These are phyloP conservation scores for Hibiscus mutabilis DNA, from an alignment of 345 rosid genomes.

Conservation along the genomic window DNA sequence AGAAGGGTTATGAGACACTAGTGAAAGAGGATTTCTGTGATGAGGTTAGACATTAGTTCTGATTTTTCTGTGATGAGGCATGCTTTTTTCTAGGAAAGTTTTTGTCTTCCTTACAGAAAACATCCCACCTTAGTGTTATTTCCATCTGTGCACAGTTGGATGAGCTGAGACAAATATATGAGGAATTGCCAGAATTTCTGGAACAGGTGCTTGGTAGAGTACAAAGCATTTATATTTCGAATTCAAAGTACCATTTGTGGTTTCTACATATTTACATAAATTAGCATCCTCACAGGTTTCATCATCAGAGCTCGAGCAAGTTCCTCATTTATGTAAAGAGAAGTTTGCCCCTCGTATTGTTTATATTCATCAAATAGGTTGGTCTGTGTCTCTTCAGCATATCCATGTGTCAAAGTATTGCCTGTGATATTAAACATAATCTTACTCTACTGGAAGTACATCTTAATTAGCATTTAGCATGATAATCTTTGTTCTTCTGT, in stretches of 20 bases:
- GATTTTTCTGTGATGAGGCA: background rate
- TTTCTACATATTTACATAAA: conserved; percentile 12
- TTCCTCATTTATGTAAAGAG: conserved; percentile 49
- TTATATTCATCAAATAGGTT: conserved; percentile 87
- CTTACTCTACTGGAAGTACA: background rate
- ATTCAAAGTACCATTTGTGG: conserved; percentile 9
- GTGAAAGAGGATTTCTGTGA: conserved; percentile 90
- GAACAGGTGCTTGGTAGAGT: conserved; percentile 51
- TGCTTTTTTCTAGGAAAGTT: background rate
- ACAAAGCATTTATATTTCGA: conserved; percentile 10
- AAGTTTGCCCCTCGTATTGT: conserved; percentile 59
- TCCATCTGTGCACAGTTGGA: conserved; percentile 51
- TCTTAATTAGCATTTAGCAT: background rate
- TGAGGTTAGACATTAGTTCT: conserved; percentile 48
- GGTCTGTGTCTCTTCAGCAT: conserved; percentile 19
- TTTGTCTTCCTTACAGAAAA: background rate
- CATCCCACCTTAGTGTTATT: background rate
- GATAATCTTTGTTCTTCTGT: conserved; percentile 3
- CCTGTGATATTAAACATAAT: background rate
- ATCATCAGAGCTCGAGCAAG: conserved; percentile 56
- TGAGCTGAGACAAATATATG: conserved; percentile 89
- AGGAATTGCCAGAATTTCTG: conserved; percentile 85
- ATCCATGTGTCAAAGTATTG: background rate
- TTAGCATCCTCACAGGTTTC: conserved; percentile 50
- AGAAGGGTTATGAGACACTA: conserved; percentile 72